Conservation (phyloP, 2,329 filamentous ascomycete genomes). For the Ophiosphaerella narmari region DNA sequence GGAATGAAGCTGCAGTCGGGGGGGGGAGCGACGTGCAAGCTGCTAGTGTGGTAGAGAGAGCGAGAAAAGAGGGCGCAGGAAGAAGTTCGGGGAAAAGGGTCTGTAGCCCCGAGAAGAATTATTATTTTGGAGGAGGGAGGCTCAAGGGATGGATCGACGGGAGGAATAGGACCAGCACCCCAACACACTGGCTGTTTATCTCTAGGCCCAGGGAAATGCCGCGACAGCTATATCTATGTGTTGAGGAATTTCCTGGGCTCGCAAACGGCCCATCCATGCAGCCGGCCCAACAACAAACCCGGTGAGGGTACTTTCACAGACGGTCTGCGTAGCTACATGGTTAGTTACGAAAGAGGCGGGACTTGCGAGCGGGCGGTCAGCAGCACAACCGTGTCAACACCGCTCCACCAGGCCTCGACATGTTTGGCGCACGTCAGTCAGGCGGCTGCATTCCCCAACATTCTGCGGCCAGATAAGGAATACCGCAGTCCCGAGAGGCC, state of each 20-base stretch:
- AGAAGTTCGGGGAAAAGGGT: slow-evolving; percentile 18
- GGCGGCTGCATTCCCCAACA: slow-evolving; percentile 1
- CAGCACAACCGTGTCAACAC: slow-evolving; percentile 9
- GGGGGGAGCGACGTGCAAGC: slow-evolving; percentile 15
- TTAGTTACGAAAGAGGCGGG: slow-evolving; percentile 18
- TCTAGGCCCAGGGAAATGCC: slow-evolving; percentile 26
- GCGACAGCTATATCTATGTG: slow-evolving; percentile 17
- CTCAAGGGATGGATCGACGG: slow-evolving; percentile 11
- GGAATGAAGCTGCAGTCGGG: slow-evolving; percentile 18
- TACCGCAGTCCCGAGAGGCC: too few relatives aligned
- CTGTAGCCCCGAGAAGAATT: too few relatives aligned
- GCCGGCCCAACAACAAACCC: slow-evolving; percentile 36
- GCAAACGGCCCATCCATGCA: slow-evolving; percentile 26
- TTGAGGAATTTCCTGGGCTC: slow-evolving; percentile 40
- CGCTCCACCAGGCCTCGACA: slow-evolving; percentile 20
- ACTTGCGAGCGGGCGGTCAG: slow-evolving; percentile 15
- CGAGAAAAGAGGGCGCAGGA: not conserved
- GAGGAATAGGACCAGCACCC: slow-evolving; percentile 22
- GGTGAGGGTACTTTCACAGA: slow-evolving; percentile 15
- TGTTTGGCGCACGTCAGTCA: slow-evolving; percentile 1
- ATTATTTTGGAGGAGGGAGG: slow-evolving; percentile 9
- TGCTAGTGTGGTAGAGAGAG: not conserved
- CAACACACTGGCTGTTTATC: slow-evolving; percentile 43
- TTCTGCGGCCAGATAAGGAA: not conserved
- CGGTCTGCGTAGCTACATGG: slow-evolving; percentile 20